phyloP scores from a whole-genome alignment of 2,329 filamentous ascomycete genomes.

The Nemania abortiva region DNA sequence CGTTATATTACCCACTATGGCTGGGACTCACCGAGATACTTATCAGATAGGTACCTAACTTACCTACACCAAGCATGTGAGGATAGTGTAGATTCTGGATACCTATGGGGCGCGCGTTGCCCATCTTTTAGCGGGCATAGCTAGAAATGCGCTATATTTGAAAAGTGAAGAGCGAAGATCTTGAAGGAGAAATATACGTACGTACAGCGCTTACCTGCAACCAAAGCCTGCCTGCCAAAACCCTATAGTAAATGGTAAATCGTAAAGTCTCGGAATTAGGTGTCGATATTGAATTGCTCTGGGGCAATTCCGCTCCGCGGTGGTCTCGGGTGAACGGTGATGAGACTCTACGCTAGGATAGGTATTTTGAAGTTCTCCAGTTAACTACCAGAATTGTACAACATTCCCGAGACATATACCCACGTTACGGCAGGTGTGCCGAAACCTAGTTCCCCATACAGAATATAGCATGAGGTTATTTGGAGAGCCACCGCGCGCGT shows the following conservation, averaged over 20 bases:
- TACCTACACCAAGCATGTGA: neutral
- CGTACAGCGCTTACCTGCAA: neutral
- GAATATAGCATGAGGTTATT: neutral
- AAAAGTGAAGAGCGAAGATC: neutral
- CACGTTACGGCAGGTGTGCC: too few species aligned
- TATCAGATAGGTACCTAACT: neutral
- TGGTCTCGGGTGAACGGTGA: neutral
- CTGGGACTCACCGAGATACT: neutral
- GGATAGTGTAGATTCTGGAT: slow-evolving; percentile 1
- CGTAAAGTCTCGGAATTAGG: neutral
- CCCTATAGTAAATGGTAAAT: neutral
- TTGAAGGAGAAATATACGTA: neutral
- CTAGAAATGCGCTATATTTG: neutral
- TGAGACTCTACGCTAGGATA: neutral
- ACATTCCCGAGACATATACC: neutral
- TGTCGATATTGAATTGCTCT: neutral
- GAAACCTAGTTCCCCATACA: neutral
- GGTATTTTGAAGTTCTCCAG: neutral
- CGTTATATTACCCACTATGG: slow-evolving; percentile 14
- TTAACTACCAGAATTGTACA: neutral
- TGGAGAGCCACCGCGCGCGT: neutral
- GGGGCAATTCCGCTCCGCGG: neutral
- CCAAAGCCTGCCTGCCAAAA: neutral
- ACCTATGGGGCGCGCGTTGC: neutral
- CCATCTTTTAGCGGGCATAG: neutral